Evolutionary conservation across 2,329 filamentous ascomycete species (phyloP).

Genomic region (Chaetomium globosum): DNA sequence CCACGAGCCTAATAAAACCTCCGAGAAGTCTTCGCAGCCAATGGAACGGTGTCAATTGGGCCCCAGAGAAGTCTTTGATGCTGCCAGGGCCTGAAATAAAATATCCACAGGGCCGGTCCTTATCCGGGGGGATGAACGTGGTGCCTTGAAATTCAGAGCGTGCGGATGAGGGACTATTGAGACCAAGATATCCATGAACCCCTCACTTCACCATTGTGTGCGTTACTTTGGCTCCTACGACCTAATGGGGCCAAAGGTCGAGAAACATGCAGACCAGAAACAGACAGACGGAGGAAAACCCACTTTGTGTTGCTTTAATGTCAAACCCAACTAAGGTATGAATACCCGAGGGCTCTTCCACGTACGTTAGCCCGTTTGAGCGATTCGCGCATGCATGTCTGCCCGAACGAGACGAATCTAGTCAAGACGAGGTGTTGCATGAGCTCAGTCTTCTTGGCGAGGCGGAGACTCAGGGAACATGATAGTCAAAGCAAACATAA

Average conservation of each 20-base stretch:
- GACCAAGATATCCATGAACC: no score
- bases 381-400: neutral
- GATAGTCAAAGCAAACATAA: neutral
- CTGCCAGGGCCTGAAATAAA: constrained; percentile 10
- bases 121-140: neutral
- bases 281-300: neutral
- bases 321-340: neutral
- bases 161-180: no score
- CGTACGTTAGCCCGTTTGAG: no score
- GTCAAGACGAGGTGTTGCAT: neutral
- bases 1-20: constrained; percentile 32
- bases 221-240: neutral
- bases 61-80: constrained; percentile 23
- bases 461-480: neutral
- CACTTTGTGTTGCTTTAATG: neutral
- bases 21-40: constrained; percentile 24
- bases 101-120: neutral
- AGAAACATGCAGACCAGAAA: neutral
- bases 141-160: neutral
- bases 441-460: neutral
- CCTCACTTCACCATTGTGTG: neutral
- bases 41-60: constrained; percentile 27
- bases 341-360: neutral
- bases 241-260: neutral
- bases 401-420: neutral